phyloP scores from a whole-genome alignment of 768 basidiomycete species.

The Tricholoma terreum region DNA sequence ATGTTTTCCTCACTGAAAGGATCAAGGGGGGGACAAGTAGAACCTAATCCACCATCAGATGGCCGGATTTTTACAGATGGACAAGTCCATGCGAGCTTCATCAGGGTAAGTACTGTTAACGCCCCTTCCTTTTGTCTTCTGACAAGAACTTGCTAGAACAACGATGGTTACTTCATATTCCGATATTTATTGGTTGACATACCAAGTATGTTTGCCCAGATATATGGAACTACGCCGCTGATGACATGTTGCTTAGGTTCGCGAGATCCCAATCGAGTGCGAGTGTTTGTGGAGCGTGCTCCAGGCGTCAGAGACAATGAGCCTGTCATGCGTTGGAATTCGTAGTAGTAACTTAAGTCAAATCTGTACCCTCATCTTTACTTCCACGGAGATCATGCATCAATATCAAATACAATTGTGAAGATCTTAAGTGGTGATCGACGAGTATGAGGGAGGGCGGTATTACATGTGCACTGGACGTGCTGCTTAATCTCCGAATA shows the following conservation, averaged over 20 bases:
- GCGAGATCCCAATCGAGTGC: constrained; percentile 54
- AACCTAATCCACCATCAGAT: constrained; percentile 28
- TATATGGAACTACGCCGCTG: constrained; percentile 15
- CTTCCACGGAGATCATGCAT: background rate
- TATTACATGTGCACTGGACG: constrained; percentile 5
- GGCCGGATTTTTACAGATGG: constrained; percentile 63
- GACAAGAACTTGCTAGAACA: constrained; percentile 45
- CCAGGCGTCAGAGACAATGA: constrained; percentile 69
- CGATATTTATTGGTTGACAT: constrained; percentile 77
- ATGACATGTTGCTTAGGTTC: constrained; percentile 44
- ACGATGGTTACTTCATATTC: constrained; percentile 74
- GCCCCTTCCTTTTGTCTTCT: background rate
- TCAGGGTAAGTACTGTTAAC: constrained; percentile 50
- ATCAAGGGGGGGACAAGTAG: constrained; percentile 26
- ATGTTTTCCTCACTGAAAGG: constrained; percentile 66
- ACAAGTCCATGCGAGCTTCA: constrained; percentile 76
- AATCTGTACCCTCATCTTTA: constrained; percentile 12
- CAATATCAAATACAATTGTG: background rate
- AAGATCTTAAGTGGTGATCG: background rate
- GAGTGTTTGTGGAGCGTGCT: constrained; percentile 68
- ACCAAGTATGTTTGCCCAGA: constrained; percentile 56
- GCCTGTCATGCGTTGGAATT: constrained; percentile 66
- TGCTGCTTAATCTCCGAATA: constrained; percentile 77
- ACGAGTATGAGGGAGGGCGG: background rate
- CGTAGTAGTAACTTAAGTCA: constrained; percentile 20